Conservation (phyloP, 257 asterid species). For the Sherardia arvensis region DNA sequence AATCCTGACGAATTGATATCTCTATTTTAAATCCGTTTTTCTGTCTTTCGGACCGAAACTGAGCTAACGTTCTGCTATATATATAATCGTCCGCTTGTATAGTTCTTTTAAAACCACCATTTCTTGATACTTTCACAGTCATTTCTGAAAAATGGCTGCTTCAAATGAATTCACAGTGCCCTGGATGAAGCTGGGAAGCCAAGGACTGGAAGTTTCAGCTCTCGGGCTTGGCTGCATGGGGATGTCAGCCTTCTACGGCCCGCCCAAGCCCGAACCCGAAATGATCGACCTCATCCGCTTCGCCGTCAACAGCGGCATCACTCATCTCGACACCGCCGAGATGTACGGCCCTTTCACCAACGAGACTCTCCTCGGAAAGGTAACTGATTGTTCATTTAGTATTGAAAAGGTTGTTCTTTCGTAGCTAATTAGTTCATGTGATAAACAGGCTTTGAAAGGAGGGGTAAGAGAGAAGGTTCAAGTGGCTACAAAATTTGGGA, state of each 20-base stretch:
- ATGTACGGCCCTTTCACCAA: constrained; percentile 27
- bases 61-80: too few species aligned
- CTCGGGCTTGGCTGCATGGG: constrained; percentile 32
- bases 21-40: too few species aligned
- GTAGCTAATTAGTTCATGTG: neutral
- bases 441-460: constrained; percentile 34
- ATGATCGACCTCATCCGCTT: constrained; percentile 25
- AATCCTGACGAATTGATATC: too few species aligned
- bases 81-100: neutral
- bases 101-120: too few species aligned
- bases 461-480: constrained; percentile 29
- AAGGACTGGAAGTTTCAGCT: constrained; percentile 27
- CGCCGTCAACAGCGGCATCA: constrained; percentile 23
- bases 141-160: constrained; percentile 10
- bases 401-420: too few species aligned
- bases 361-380: constrained; percentile 28
- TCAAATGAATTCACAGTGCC: constrained; percentile 9
- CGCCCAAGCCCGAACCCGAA: constrained; percentile 29
- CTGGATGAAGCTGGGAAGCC: constrained; percentile 25
- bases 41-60: too few species aligned
- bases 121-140: neutral
- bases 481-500: constrained; percentile 36
- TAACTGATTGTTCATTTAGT: too few species aligned
- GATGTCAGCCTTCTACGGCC: constrained; percentile 28
- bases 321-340: constrained; percentile 27